These are phyloP conservation scores for Mycena vulgaris DNA, from an alignment of 768 basidiomycete species.

Conservation along the genomic window DNA sequence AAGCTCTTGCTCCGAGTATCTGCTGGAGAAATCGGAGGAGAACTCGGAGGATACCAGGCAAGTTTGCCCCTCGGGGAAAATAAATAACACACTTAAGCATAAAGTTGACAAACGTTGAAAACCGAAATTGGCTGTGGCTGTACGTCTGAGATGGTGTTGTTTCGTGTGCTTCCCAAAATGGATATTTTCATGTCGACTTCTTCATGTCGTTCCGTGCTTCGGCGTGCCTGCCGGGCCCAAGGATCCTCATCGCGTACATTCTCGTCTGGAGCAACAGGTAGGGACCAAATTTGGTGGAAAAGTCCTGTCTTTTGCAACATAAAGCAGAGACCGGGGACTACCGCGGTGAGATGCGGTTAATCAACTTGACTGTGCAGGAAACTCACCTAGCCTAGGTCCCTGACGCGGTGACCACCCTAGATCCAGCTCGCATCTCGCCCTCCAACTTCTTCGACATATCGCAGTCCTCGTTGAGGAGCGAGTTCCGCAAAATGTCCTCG, in stretches of 20 bases:
- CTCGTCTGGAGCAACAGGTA: too few species aligned
- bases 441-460: slow-evolving; percentile 23
- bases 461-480: background rate
- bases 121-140: slow-evolving; percentile 13
- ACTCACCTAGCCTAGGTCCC: slow-evolving; percentile 16
- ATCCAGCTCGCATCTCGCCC: slow-evolving; percentile 1
- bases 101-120: too few species aligned
- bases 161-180: background rate
- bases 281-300: background rate
- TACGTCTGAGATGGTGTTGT: background rate
- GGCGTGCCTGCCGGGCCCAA: background rate
- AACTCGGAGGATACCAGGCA: too few species aligned
- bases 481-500: slow-evolving; percentile 5
- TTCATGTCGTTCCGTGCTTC: background rate
- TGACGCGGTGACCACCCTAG: slow-evolving; percentile 14
- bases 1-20: too few species aligned
- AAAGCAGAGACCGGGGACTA: background rate
- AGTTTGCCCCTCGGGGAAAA: too few species aligned
- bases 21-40: too few species aligned
- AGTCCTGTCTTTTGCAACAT: background rate
- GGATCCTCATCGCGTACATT: background rate
- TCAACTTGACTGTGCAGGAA: background rate
- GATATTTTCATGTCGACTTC: background rate
- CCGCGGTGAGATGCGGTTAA: background rate
- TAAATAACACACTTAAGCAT: too few species aligned